Percentiles rank a stretch among this genome's conserved stretches.
These are phyloP conservation scores for Pleurotus platypus DNA, from an alignment of 768 basidiomycete species.

Conservation along the genomic window DNA sequence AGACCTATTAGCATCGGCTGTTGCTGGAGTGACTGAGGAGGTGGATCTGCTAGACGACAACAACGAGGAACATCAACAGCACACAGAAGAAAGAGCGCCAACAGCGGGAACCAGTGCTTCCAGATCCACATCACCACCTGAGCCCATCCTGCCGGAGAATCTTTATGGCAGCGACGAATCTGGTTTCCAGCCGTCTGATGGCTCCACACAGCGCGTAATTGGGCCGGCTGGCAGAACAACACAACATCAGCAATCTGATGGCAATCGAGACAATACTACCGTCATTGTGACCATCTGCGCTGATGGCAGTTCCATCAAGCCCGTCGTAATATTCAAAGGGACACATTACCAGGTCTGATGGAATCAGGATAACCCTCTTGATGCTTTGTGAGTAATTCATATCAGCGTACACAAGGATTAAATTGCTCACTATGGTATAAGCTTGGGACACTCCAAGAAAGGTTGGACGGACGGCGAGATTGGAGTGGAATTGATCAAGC, in stretches of 20 bases:
- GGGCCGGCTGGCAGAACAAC: conserved; percentile 17
- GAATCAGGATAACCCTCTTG: conserved; percentile 34
- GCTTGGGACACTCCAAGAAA: neutral
- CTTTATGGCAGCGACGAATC: conserved; percentile 32
- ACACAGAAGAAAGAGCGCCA: neutral
- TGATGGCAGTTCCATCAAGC: conserved; percentile 31
- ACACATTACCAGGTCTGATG: conserved; percentile 30
- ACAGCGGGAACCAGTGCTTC: neutral
- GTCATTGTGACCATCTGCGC: conserved; percentile 32
- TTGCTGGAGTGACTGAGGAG: neutral
- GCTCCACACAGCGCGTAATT: conserved; percentile 23
- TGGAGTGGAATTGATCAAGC: conserved; percentile 20
- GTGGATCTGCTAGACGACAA: conserved; percentile 6
- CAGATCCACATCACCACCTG: neutral
- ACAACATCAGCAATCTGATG: conserved; percentile 26
- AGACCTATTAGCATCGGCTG: neutral
- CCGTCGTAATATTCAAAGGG: conserved; percentile 38
- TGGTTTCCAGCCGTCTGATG: conserved; percentile 23
- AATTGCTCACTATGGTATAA: neutral
- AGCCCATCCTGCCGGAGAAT: conserved; percentile 19
- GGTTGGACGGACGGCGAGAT: conserved; percentile 27
- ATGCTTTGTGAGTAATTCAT: conserved; percentile 31
- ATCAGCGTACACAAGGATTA: neutral
- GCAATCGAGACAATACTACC: conserved; percentile 29
- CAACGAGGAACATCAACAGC: neutral